These are phyloP conservation scores for Candida vaughaniae DNA, from an alignment of 805 yeast species.

Conservation along the genomic window DNA sequence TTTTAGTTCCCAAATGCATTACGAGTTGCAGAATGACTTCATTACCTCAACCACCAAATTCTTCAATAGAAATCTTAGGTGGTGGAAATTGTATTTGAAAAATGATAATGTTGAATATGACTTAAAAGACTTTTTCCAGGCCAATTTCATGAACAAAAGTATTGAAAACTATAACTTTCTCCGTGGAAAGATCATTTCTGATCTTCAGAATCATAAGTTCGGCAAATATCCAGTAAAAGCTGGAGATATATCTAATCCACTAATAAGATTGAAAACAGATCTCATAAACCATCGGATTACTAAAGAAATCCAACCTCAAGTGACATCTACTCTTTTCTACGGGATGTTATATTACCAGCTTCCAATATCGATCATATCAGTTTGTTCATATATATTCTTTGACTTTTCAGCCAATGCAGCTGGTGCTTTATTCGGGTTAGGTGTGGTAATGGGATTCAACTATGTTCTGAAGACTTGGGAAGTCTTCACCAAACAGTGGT, in stretches of 20 bases:
- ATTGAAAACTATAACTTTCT: slow-evolving; percentile 37
- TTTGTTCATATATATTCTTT: slow-evolving; percentile 31
- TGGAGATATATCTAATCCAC: slow-evolving; percentile 25
- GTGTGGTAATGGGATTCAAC: slow-evolving; percentile 42
- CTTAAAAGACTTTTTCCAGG: slow-evolving; percentile 36
- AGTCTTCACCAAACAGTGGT: slow-evolving; percentile 27
- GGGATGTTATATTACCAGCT: slow-evolving; percentile 38
- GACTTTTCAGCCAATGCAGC: slow-evolving; percentile 32
- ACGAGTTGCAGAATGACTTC: slow-evolving; percentile 34
- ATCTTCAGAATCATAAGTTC: slow-evolving; percentile 25
- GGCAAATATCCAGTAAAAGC: slow-evolving; percentile 17
- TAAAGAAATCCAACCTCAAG: slow-evolving; percentile 38
- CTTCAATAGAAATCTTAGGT: slow-evolving; percentile 29
- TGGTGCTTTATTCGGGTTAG: slow-evolving; percentile 33
- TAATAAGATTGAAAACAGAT: slow-evolving; percentile 26
- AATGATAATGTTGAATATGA: slow-evolving; percentile 45
- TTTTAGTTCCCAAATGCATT: slow-evolving; percentile 31
- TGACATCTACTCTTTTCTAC: slow-evolving; percentile 24
- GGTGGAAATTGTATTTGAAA: slow-evolving; percentile 43
- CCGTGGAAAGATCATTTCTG: slow-evolving; percentile 35
- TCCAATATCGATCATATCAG: slow-evolving; percentile 32
- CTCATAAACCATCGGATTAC: slow-evolving; percentile 27
- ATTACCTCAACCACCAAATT: slow-evolving; percentile 30
- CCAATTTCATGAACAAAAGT: slow-evolving; percentile 36
- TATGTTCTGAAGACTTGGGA: slow-evolving; percentile 40